Evolutionary conservation across 225 moss, liverwort and hornwort species (phyloP).

Genomic region (Neckera pumila): DNA sequence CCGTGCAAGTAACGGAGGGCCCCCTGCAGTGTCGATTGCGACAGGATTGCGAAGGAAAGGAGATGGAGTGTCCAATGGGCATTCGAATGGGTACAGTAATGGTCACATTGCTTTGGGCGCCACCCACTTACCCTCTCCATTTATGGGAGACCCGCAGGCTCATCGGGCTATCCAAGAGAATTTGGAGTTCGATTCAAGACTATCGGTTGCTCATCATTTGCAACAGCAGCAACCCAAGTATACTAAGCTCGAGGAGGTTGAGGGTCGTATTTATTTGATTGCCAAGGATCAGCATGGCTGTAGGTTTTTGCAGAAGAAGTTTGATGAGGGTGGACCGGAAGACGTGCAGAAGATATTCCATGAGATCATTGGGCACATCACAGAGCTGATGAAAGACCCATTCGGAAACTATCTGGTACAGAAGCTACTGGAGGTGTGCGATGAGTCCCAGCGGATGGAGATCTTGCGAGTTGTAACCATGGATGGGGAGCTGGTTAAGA

Average conservation of each 20-base stretch:
- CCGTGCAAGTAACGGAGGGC: conserved; percentile 40
- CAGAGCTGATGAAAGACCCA: conserved; percentile 95
- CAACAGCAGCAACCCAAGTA: conserved; percentile 89
- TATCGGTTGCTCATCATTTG: conserved; percentile 48
- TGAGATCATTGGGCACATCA: conserved; percentile 94
- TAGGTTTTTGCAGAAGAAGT: conserved; percentile 96
- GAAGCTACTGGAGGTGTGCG: conserved; percentile 89
- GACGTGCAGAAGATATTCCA: conserved; percentile 92
- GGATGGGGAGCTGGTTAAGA: conserved; percentile 83
- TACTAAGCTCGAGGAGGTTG: conserved; percentile 89
- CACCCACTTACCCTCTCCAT: conserved; percentile 23
- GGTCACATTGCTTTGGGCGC: conserved; percentile 32
- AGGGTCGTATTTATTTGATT: conserved; percentile 87
- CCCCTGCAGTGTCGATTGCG: conserved; percentile 10
- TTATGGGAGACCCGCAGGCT: conserved; percentile 17
- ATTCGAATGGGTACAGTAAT: conserved; percentile 44
- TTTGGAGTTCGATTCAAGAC: conserved; percentile 55
- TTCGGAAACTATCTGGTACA: conserved; percentile 96
- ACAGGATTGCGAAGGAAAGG: conserved; percentile 37
- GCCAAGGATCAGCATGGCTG: conserved; percentile 99
- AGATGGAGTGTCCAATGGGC: conserved; percentile 36
- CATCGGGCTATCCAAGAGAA: conserved; percentile 52
- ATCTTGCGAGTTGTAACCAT: conserved; percentile 86
- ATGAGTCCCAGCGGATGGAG: conserved; percentile 86
- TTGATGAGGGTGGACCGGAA: conserved; percentile 92